Conservation (phyloP, 805 yeast genomes). For the Starmerella vaccinii region DNA sequence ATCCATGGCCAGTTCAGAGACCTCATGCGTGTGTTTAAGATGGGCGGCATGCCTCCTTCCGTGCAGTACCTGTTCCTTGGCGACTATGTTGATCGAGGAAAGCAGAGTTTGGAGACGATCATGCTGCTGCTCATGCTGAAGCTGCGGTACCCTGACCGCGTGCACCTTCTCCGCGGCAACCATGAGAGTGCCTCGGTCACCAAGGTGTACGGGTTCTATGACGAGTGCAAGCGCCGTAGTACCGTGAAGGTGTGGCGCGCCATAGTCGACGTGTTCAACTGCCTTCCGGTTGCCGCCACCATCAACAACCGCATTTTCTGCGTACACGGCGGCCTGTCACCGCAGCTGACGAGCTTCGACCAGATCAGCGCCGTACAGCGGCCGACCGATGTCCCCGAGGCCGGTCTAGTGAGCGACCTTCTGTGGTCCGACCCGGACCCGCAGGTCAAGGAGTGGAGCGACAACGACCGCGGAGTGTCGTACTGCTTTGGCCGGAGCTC, state of each 20-base stretch:
- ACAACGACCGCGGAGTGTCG: conserved; percentile 74
- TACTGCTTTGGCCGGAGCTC: conserved; percentile 70
- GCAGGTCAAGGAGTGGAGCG: conserved; percentile 74
- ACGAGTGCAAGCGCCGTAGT: conserved; percentile 91
- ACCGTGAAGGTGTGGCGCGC: conserved; percentile 85
- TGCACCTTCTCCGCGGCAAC: conserved; percentile 87
- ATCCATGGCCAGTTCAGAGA: conserved; percentile 97
- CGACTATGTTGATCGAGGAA: conserved; percentile 96
- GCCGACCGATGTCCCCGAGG: conserved; percentile 79
- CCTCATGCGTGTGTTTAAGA: conserved; percentile 77
- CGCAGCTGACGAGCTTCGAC: conserved; percentile 57
- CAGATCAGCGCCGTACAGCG: conserved; percentile 63
- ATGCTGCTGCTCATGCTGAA: conserved; percentile 78
- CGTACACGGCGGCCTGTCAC: conserved; percentile 77
- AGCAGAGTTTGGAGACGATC: conserved; percentile 89
- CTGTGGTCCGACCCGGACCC: conserved; percentile 83
- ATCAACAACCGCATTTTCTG: conserved; percentile 92
- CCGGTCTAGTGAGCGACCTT: conserved; percentile 63
- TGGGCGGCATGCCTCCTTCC: conserved; percentile 94
- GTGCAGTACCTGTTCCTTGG: conserved; percentile 87
- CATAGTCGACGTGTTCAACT: conserved; percentile 88
- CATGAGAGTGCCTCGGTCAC: conserved; percentile 98
- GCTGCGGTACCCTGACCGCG: conserved; percentile 90
- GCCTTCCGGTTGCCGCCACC: conserved; percentile 88
- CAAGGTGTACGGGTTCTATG: conserved; percentile 93